Percentiles rank a stretch among this genome's conserved stretches.
These are phyloP conservation scores for Hyparrhenia diplandra DNA, from an alignment of 176 grass and related monocot genomes.

Conservation along the genomic window DNA sequence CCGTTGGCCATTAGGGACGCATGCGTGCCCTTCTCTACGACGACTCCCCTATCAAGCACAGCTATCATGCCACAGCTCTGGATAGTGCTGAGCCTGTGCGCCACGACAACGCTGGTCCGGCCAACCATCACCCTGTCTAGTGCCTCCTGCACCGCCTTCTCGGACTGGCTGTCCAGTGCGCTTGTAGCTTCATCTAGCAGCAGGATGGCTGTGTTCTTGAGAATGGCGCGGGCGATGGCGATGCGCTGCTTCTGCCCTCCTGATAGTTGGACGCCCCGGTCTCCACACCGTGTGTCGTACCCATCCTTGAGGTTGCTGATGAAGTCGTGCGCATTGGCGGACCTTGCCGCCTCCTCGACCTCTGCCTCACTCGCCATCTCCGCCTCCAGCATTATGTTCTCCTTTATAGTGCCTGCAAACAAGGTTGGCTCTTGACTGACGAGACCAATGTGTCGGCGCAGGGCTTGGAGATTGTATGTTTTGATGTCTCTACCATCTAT, in stretches of 20 bases:
- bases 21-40: constrained; percentile 70
- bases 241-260: constrained; percentile 64
- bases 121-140: constrained; percentile 59
- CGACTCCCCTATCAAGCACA: constrained; percentile 43
- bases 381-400: constrained; percentile 60
- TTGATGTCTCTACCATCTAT: constrained; percentile 64
- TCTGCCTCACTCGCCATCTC: constrained; percentile 48
- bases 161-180: background rate
- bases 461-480: constrained; percentile 50
- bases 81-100: constrained; percentile 58
- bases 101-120: constrained; percentile 58
- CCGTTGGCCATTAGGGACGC: constrained; percentile 52
- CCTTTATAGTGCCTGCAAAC: constrained; percentile 59
- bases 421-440: constrained; percentile 86
- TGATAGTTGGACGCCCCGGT: constrained; percentile 47
- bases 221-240: constrained; percentile 58
- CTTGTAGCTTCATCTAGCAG: background rate
- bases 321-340: constrained; percentile 68
- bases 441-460: constrained; percentile 62
- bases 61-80: constrained; percentile 49
- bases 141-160: constrained; percentile 9
- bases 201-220: constrained; percentile 6
- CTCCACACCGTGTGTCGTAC: constrained; percentile 46
- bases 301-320: constrained; percentile 56
- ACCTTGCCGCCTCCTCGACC: constrained; percentile 61